These are phyloP conservation scores for Ehretia macrophylla DNA, from an alignment of 257 asterid genomes.

Conservation along the genomic window DNA sequence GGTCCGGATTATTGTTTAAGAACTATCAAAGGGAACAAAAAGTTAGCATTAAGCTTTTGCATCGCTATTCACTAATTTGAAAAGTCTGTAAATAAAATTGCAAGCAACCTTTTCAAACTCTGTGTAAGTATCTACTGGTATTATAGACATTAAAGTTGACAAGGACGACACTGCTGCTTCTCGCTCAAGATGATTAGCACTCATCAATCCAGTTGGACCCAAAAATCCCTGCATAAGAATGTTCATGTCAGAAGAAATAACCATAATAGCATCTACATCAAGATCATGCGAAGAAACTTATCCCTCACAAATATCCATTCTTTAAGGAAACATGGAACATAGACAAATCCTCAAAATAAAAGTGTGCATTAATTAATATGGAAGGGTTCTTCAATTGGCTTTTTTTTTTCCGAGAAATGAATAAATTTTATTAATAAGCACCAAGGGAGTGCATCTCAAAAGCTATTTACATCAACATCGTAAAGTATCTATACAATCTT, in stretches of 20 bases:
- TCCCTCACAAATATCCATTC: too few species aligned
- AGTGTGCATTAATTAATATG: not conserved
- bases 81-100: constrained; percentile 8
- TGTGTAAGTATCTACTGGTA: constrained; percentile 74
- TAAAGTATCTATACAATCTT: too few species aligned
- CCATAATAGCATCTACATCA: too few species aligned
- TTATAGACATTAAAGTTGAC: constrained; percentile 78
- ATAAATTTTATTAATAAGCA: too few species aligned
- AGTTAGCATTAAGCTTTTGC: constrained; percentile 18
- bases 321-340: too few species aligned
- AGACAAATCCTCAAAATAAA: too few species aligned
- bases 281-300: too few species aligned
- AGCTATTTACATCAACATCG: too few species aligned
- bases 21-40: constrained; percentile 41
- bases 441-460: too few species aligned
- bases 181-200: constrained; percentile 54
- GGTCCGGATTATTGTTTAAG: constrained; percentile 74
- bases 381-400: constrained; percentile 9
- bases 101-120: constrained; percentile 79
- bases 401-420: too few species aligned
- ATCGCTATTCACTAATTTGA: constrained; percentile 8
- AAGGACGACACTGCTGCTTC: constrained; percentile 75
- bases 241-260: too few species aligned
- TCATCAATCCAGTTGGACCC: constrained; percentile 73
- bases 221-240: constrained; percentile 59